Conservation (phyloP, 1,284 basidiomycete species). For the Fomitopsis schrenkii region DNA sequence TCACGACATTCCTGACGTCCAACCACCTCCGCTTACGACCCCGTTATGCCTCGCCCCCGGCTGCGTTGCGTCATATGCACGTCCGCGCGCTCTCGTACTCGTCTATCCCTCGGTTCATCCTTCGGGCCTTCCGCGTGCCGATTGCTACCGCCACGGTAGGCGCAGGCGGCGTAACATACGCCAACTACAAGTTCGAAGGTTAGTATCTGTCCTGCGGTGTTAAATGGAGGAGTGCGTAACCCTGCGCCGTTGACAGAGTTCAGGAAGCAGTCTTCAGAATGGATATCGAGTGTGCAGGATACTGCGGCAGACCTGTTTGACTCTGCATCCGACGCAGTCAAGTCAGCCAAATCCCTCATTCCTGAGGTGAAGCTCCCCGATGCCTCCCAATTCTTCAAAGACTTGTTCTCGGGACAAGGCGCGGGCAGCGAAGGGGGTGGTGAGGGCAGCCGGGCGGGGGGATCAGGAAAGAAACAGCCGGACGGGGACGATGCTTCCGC, state of each 20-base stretch:
- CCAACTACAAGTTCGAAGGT: slow-evolving; percentile 94
- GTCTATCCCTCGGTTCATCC: slow-evolving; percentile 79
- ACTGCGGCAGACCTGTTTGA: slow-evolving; percentile 64
- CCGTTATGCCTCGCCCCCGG: slow-evolving; percentile 39
- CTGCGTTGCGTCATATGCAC: slow-evolving; percentile 58
- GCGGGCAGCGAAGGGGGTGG: slow-evolving; percentile 24
- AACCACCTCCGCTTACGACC: slow-evolving; percentile 35
- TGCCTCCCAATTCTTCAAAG: slow-evolving; percentile 69
- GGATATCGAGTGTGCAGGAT: slow-evolving; percentile 64
- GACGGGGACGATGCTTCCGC: slow-evolving; percentile 50
- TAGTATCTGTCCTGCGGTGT: slow-evolving; percentile 23
- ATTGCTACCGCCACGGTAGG: slow-evolving; percentile 83
- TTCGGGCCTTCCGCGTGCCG: slow-evolving; percentile 81
- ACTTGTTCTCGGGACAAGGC: slow-evolving; percentile 50
- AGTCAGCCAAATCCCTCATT: slow-evolving; percentile 51
- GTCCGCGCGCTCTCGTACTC: slow-evolving; percentile 78
- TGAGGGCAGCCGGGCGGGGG: slow-evolving; percentile 21
- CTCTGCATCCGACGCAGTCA: slow-evolving; percentile 62
- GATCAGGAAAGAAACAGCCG: slow-evolving; percentile 41
- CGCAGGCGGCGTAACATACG: slow-evolving; percentile 87
- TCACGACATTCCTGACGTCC: slow-evolving; percentile 52
- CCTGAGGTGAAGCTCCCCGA: slow-evolving; percentile 65
- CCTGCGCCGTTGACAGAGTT: slow-evolving; percentile 46
- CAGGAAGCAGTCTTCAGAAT: slow-evolving; percentile 59
- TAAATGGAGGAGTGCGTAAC: not conserved